phyloP scores from a whole-genome alignment of 164 flowering plant species.

The Brasenia schreberi region DNA sequence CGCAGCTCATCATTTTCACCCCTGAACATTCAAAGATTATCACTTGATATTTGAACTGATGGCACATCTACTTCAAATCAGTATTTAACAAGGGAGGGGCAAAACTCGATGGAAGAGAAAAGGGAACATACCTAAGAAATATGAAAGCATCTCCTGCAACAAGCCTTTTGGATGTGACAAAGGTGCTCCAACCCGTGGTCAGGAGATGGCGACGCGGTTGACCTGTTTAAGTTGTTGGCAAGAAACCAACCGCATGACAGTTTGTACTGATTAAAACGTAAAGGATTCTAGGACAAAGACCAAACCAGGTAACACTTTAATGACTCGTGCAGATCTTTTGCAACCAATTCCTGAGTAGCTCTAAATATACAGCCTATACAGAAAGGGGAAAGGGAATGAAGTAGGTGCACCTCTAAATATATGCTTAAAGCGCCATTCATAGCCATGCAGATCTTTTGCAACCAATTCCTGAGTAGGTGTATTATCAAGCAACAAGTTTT shows the following conservation, averaged over 20 bases:
- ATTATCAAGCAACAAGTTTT: too few species aligned
- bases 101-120: too few species aligned
- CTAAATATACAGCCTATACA: too few species aligned
- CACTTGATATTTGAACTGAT: not conserved
- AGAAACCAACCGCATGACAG: too few species aligned
- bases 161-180: constrained; percentile 83
- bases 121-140: constrained; percentile 50
- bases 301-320: too few species aligned
- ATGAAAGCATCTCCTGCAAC: constrained; percentile 93
- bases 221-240: constrained; percentile 31
- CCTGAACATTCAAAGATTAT: constrained; percentile 19
- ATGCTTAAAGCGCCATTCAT: constrained; percentile 78
- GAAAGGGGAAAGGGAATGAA: too few species aligned
- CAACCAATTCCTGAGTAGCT: too few species aligned
- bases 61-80: not conserved
- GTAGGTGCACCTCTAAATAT: constrained; percentile 66
- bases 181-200: constrained; percentile 96
- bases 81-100: too few species aligned
- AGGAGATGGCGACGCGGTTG: constrained; percentile 94
- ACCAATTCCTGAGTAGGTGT: constrained; percentile 68
- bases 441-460: constrained; percentile 78
- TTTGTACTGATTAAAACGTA: too few species aligned
- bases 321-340: too few species aligned
- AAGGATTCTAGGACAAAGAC: too few species aligned
- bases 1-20: constrained; percentile 75